Evolutionary conservation across 208 protist species (phyloP), one percentile per base, ranked within the genome.

Genomic region (Trypanosoma mega): DNA sequence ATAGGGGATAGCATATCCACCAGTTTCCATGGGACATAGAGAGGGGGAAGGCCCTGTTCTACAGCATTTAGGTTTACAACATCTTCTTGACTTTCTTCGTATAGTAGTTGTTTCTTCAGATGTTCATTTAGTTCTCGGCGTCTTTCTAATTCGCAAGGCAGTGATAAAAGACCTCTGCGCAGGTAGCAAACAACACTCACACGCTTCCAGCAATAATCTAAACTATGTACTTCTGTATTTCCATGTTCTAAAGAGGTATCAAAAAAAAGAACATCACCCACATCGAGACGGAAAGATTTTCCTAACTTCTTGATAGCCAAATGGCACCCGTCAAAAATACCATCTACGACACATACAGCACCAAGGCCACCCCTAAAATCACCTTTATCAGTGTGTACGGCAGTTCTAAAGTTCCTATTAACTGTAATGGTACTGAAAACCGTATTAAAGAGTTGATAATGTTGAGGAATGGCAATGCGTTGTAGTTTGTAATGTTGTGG

Each of bases 391-490:
- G 76, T 87, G 70, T 97, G 92, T 33, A 89, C 81, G 8, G 89
- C 89, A 9, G 89, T 96, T 43, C 92, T 68, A 63, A 97, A 97
- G 60, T 92, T 90, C 48, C 70, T 57, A 62, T 97, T 97, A 4
- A 97, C 88, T 9, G 89, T 96, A 43, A 96, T 64, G 30, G 92
- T 97, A 68, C 87, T 93, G 71, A 97, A 97, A 0, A 90, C 89
- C 16, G 89, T 96, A 18, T 73, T 76, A 60, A 78, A 85, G 6
- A 97, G 63, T 55, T 85, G 79, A 63, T 82, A 90, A 49, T 74
- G 64, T 3, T 70, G 43, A 6, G 92, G 89, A 61, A 96, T 96
- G 43, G 80, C 82, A 7, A 73, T 65, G 8, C 63, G 55, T 63
- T 96, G 92, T 16, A 92, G 76, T 24, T 78, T 76, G 68, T 95